Evolutionary conservation across 768 basidiomycete species (phyloP).

Genomic region (Naematelia aurantialba): DNA sequence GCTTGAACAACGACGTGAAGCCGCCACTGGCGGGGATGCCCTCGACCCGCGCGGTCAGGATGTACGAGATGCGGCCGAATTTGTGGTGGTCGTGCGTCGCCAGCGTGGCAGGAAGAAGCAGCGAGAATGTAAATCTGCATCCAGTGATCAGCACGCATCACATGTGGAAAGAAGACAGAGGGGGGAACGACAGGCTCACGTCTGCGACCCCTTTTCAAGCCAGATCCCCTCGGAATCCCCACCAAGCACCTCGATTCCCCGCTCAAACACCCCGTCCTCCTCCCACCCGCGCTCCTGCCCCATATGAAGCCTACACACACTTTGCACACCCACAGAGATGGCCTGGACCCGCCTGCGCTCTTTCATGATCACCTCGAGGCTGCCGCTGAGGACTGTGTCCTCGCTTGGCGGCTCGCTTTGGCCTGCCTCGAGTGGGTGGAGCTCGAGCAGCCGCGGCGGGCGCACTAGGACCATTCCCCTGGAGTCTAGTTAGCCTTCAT

Average conservation of each 20-base stretch:
- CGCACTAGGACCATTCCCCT: slow-evolving; percentile 36
- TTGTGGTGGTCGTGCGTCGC: slow-evolving; percentile 38
- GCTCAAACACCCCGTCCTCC: slow-evolving; percentile 41
- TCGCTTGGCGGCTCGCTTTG: slow-evolving; percentile 31
- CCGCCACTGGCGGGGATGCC: slow-evolving; percentile 6
- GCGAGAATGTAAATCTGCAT: slow-evolving; percentile 36
- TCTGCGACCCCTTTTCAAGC: slow-evolving; percentile 31
- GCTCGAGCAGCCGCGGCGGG: slow-evolving; percentile 24
- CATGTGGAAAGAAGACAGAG: too few relatives aligned
- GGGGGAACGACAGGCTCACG: too few relatives aligned
- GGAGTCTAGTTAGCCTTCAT: too few relatives aligned
- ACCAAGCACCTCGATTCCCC: slow-evolving; percentile 31
- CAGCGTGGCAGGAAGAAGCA: slow-evolving; percentile 42
- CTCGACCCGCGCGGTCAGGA: slow-evolving; percentile 32
- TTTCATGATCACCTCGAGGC: slow-evolving; percentile 45
- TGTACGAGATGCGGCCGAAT: slow-evolving; percentile 30
- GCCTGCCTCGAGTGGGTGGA: slow-evolving; percentile 26
- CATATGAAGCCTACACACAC: slow-evolving; percentile 33
- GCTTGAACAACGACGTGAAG: slow-evolving; percentile 8
- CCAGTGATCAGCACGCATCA: too few relatives aligned
- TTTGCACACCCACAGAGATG: slow-evolving; percentile 33
- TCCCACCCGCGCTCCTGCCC: slow-evolving; percentile 35
- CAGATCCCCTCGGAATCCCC: slow-evolving; percentile 37
- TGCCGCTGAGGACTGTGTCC: slow-evolving; percentile 42
- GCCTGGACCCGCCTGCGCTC: slow-evolving; percentile 31